A percentile compares a stretch with the other conserved stretches of the same genome.
Conservation (phyloP, 129 eudicot genomes). For the Heracleum sosnowskyi region DNA sequence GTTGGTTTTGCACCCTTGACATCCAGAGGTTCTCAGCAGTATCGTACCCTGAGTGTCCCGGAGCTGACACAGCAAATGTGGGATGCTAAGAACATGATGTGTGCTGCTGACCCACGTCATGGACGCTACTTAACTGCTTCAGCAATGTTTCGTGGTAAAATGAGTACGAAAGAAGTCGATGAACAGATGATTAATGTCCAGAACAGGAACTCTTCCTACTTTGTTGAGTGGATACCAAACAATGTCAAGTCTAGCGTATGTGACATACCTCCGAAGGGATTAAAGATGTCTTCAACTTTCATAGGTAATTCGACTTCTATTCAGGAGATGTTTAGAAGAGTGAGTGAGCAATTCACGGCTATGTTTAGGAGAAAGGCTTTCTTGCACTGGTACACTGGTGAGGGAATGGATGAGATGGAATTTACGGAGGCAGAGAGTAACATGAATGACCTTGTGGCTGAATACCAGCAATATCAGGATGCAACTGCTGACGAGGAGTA, state of each 20-base stretch:
- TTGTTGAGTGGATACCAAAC: slow-evolving; percentile 40
- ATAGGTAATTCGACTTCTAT: slow-evolving; percentile 35
- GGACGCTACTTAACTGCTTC: slow-evolving; percentile 41
- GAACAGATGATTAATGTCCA: slow-evolving; percentile 41
- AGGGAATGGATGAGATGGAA: slow-evolving; percentile 24
- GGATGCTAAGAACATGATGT: slow-evolving; percentile 47
- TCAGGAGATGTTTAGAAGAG: slow-evolving; percentile 37
- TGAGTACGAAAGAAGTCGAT: slow-evolving; percentile 41
- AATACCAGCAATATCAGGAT: slow-evolving; percentile 21
- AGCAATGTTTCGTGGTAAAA: slow-evolving; percentile 42
- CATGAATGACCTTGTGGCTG: slow-evolving; percentile 22
- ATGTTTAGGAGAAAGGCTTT: slow-evolving; percentile 22
- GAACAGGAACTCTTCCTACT: slow-evolving; percentile 41
- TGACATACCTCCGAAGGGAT: slow-evolving; percentile 38
- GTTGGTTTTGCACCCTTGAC: slow-evolving; percentile 40
- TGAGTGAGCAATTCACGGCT: slow-evolving; percentile 21
- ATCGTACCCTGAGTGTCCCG: slow-evolving; percentile 29
- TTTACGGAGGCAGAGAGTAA: slow-evolving; percentile 22
- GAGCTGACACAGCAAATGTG: slow-evolving; percentile 41
- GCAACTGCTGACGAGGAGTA: slow-evolving; percentile 18
- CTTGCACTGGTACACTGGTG: slow-evolving; percentile 23
- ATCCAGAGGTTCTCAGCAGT: slow-evolving; percentile 36
- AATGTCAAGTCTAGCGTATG: slow-evolving; percentile 37
- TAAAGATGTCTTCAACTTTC: slow-evolving; percentile 35
- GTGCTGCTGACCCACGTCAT: slow-evolving; percentile 39